A percentile compares a stretch with the other conserved stretches of the same genome.
phyloP scores from a whole-genome alignment of 306 rosid species.

The Amphicarpaea edgeworthii region DNA sequence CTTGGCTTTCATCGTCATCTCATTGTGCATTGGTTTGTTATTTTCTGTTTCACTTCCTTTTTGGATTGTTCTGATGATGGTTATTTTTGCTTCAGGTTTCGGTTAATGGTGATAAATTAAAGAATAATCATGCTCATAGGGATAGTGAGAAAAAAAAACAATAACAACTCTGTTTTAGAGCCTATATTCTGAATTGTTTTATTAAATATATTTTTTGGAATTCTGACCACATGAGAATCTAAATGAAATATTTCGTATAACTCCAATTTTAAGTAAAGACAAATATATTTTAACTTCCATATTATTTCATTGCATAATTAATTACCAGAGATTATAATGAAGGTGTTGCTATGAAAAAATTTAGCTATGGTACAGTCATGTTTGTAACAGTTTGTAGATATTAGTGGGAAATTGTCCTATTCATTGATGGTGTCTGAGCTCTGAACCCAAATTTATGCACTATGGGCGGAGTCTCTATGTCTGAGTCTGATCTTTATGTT shows the following conservation, averaged over 20 bases:
- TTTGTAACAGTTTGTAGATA: no score
- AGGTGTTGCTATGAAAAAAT: no score
- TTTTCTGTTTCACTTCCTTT: conserved; percentile 13
- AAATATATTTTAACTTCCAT: no score
- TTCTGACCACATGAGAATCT: background rate
- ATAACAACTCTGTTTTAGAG: background rate
- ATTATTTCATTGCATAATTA: no score
- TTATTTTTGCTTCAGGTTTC: background rate
- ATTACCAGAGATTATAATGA: no score
- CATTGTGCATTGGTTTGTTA: conserved; percentile 42
- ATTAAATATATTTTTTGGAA: conserved; percentile 22
- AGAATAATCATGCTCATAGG: conserved; percentile 3
- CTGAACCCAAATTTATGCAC: background rate
- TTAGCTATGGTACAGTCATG: no score
- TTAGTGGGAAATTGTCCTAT: no score
- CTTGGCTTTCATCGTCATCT: conserved; percentile 33
- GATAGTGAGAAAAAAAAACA: background rate
- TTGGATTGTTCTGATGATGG: conserved; percentile 28
- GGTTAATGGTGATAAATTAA: background rate
- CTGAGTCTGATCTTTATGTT: conserved; percentile 5
- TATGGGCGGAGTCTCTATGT: background rate
- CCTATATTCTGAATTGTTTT: background rate
- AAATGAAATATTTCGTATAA: no score
- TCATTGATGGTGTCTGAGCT: no score
- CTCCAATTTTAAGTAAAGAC: no score